A percentile compares a stretch with the other conserved stretches of the same genome.
These are phyloP conservation scores for Thelonectria discophora DNA, from an alignment of 2,329 filamentous ascomycete genomes.

Conservation along the genomic window DNA sequence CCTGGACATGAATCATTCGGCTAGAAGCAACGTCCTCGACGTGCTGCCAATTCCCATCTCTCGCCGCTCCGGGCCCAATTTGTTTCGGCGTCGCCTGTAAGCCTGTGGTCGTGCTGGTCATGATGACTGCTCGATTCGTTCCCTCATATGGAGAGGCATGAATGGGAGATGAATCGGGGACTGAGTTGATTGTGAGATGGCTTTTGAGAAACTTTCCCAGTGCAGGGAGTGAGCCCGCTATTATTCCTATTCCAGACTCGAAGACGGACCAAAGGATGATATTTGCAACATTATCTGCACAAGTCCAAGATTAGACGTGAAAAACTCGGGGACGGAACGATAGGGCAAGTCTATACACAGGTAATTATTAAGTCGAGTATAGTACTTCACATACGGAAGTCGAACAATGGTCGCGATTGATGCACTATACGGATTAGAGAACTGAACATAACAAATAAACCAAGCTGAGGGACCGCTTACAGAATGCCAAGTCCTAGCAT, in stretches of 20 bases:
- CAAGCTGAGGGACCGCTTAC: slow-evolving; percentile 5
- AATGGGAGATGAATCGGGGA: neutral
- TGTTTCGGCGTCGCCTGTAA: neutral
- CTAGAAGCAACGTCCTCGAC: slow-evolving; percentile 26
- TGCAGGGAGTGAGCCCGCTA: slow-evolving; percentile 26
- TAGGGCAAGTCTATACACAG: slow-evolving; percentile 19
- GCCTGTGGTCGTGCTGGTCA: neutral
- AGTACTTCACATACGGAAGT: slow-evolving; percentile 27
- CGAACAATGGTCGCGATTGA: slow-evolving; percentile 28
- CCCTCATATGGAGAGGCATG: neutral
- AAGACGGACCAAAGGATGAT: slow-evolving; percentile 29
- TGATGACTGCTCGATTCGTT: neutral
- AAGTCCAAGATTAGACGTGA: neutral
- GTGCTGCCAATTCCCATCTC: slow-evolving; percentile 16
- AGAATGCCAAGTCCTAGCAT: slow-evolving; percentile 29
- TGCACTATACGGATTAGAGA: slow-evolving; percentile 14
- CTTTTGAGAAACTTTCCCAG: slow-evolving; percentile 22
- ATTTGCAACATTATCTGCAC: slow-evolving; percentile 23
- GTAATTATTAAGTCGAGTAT: neutral
- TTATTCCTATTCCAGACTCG: slow-evolving; percentile 32
- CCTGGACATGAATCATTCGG: slow-evolving; percentile 22
- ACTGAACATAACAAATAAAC: neutral
- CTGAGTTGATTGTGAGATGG: neutral
- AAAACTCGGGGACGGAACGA: neutral
- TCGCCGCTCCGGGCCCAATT: neutral